Base-by-base conservation (phyloP, 257 asterid genomes). In the Ehretia macrophylla region DNA sequence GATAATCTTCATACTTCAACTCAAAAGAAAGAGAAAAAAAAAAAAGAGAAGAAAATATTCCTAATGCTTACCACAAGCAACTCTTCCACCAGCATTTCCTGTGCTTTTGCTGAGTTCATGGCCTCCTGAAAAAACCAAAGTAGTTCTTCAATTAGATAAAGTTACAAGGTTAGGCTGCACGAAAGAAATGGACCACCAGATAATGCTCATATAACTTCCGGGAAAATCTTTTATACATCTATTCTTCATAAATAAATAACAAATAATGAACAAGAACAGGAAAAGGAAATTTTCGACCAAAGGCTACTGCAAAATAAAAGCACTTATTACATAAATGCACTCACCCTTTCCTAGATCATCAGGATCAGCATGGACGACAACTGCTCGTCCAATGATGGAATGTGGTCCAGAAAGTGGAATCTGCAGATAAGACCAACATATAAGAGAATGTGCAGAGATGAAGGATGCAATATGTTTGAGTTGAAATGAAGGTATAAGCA, bases 301-400 rank as follows among this genome's bases (percentile, higher is more conserved):
- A 27, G 35, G 4, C 35, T 27, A 6, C 35, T 27, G 35, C 35
- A 27, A 27, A 3, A 27, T 6, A 27, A 1, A 27, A 1, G 35
- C 35, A 27, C 35, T 27, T 27, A 6, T 1, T 27, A 27, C 35
- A 27, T 1, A 1, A 6, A 6, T 27, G 35, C 35, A 40, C 89
- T 23, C 65, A 88, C 99, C 99, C 77, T 77, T 86, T 70, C 97
- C 99, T 52, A 92, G 90, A 80, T 92, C 99, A 77, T 93, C 99
- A 18, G 95, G 94, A 70, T 93, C 99, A 48, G 75, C 95, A 80
- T 93, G 99, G 58, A 93, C 96, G 64, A 93, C 99, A 16, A 93
- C 99, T 42, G 99, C 99, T 67, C 99, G 81, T 77, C 99, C 99
- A 71, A 93, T 71, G 42, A 93, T 73, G 66, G 99, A 86, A 70